Percentiles rank a stretch among this genome's conserved stretches.
Evolutionary conservation across 2,329 filamentous ascomycete species (phyloP).

Genomic region (Cordyceps pruinosa): DNA sequence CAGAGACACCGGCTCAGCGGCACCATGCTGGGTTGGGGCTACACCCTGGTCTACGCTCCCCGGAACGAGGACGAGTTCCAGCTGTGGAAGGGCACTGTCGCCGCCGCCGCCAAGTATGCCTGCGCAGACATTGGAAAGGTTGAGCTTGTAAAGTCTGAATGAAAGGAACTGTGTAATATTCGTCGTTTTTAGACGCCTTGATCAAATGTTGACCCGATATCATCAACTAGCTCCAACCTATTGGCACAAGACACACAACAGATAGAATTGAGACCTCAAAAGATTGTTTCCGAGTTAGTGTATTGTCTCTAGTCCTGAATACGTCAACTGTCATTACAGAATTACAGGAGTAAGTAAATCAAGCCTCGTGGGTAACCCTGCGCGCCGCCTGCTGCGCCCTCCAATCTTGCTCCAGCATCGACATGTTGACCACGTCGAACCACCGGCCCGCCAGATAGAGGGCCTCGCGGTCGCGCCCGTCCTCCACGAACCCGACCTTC

Average conservation of each 20-base stretch:
- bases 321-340: too few species aligned
- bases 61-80: conserved; percentile 14
- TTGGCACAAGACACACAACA: too few species aligned
- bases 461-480: conserved; percentile 29
- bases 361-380: too few species aligned
- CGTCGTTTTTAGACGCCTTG: not conserved
- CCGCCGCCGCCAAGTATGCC: conserved; percentile 15
- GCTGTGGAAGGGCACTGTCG: conserved; percentile 15
- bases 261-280: not conserved
- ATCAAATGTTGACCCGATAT: not conserved
- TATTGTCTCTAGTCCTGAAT: not conserved
- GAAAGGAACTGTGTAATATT: not conserved
- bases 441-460: conserved; percentile 31
- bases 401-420: conserved; percentile 32
- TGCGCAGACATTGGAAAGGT: conserved; percentile 6
- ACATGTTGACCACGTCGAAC: conserved; percentile 23
- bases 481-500: conserved; percentile 34
- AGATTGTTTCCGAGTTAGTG: not conserved
- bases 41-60: conserved; percentile 17
- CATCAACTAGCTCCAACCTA: not conserved
- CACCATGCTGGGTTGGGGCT: conserved; percentile 15
- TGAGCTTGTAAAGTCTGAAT: not conserved
- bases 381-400: not conserved
- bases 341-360: too few species aligned
- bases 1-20: conserved; percentile 29